Evolutionary conservation across 192 early-diverging fungal species (phyloP).

Genomic region (Coemansia sp.): DNA sequence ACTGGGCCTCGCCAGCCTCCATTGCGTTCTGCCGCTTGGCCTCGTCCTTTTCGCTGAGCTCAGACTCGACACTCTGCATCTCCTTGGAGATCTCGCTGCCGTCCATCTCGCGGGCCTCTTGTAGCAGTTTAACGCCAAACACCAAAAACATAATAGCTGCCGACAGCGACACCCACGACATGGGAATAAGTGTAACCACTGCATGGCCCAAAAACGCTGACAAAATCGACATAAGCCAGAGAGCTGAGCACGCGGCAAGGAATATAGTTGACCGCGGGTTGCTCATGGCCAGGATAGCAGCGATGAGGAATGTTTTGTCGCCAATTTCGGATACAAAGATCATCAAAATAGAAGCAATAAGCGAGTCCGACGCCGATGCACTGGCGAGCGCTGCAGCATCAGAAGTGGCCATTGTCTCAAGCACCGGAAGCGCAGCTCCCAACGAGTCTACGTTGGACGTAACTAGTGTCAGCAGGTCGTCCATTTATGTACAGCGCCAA

Average conservation of each 20-base stretch:
- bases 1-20: constrained; percentile 59
- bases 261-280: constrained; percentile 91
- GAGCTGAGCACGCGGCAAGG: constrained; percentile 80
- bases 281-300: constrained; percentile 98
- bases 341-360: constrained; percentile 69
- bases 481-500: constrained; percentile 8
- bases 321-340: constrained; percentile 97
- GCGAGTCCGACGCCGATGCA: constrained; percentile 37
- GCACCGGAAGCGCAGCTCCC: not conserved
- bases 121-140: constrained; percentile 89
- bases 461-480: not conserved
- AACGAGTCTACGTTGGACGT: not conserved
- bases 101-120: constrained; percentile 82
- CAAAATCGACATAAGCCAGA: constrained; percentile 92
- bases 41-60: constrained; percentile 75
- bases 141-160: constrained; percentile 87
- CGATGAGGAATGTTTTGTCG: constrained; percentile 99
- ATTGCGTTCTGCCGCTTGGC: constrained; percentile 56
- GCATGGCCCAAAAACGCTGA: constrained; percentile 91
- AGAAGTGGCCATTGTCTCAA: constrained; percentile 5
- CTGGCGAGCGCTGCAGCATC: constrained; percentile 12
- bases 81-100: constrained; percentile 87
- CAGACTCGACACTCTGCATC: constrained; percentile 85
- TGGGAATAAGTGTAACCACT: constrained; percentile 83
- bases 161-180: constrained; percentile 78